Base-by-base conservation (phyloP, 2,329 filamentous ascomycete species). In the Colletotrichum sp. region DNA sequence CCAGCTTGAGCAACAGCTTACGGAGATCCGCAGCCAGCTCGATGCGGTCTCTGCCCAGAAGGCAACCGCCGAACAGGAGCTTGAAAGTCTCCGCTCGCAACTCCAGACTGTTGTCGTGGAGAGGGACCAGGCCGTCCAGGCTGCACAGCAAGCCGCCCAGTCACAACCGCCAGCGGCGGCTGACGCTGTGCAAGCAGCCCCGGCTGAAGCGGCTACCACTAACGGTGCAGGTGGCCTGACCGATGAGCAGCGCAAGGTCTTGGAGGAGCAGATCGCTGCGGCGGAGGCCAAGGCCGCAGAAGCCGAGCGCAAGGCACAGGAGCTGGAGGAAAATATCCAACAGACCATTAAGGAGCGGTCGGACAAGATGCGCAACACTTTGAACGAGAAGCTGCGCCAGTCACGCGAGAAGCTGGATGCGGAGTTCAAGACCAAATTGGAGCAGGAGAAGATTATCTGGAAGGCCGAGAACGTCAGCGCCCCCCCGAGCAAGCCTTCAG, bases 341-440 rank as follows among this genome's bases (percentile, higher is more conserved):
- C 85, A 83, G 43, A 91, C 89, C 13, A 87, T 94, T 73, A 93
- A 93, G 78, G 86, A 88, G 66, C 89, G 92, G 58, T 92, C 91
- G 2, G 90, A 94, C 57, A 90, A 90, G 80, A 93, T 95, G 92
- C 93, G 92, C 79, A 87, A 90, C 27, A 84, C 89, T 3, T 84
- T 95, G 64, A 93, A 92, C 78, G 92, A 90, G 80, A 95, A 93
- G 80, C 87, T 98, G 18, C 90, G 87, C 70, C 94, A 95, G 77
- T 89, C 92, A 58, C 89, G 88, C 76, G 82, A 87, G 65, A 85
- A 87, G 73, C 15, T 74, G 36, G 72, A 74, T 9, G 87, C 88
- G 36, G 86, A 89, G 72, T 86, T 85, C 69, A 90, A 90, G 78
- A 86, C 88, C 73, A 90, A 90, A 78, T 78, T 92, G 43, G 90